Evolutionary conservation across 306 rosid genomes (phyloP), one percentile per base, ranked within the genome.

Genomic region (Cucurbita moschata): DNA sequence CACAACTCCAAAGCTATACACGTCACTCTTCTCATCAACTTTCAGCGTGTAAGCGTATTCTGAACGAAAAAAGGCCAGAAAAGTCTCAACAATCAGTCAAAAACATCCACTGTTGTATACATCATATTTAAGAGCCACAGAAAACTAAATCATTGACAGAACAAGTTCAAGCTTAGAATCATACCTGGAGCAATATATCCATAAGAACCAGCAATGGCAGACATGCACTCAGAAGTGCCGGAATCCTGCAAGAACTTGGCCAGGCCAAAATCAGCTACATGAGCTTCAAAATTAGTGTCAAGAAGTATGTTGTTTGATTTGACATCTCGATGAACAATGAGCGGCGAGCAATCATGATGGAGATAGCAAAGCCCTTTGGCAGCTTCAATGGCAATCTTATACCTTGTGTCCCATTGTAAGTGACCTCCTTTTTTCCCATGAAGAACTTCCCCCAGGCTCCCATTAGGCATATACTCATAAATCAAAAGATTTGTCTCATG

Each of bases 381-480:
- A 57, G 98, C 88, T 71, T 93, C 98, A 62, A 90, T 87, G 8
- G 98, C 96, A 54, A 93, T 90, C 68, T 90, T 93, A 59, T 88
- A 90, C 81, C 98, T 87, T 0, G 93, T 90, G 59, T 93, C 96
- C 98, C 98, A 93, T 35, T 85, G 88, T 76, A 93, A 79, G 80
- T 90, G 96, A 8, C 96, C 97, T 8, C 98, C 98, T 79, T 93
- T 93, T 87, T 93, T 93, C 12, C 98, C 98, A 80, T 93, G 98
- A 75, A 93, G 96, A 44, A 90, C 93, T 71, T 93, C 98, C 47
- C 98, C 98, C 60, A 93, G 78, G 83, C 98, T 93, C 71, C 98
- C 98, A 76, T 93, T 93, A 44, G 96, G 96, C 98, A 93, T 93
- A 86, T 87, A 93, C 80, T 93, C 97, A 55, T 93, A 93, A 5